phyloP scores from a whole-genome alignment of 192 early-diverging fungal genomes.

The Piromyces sp. region DNA sequence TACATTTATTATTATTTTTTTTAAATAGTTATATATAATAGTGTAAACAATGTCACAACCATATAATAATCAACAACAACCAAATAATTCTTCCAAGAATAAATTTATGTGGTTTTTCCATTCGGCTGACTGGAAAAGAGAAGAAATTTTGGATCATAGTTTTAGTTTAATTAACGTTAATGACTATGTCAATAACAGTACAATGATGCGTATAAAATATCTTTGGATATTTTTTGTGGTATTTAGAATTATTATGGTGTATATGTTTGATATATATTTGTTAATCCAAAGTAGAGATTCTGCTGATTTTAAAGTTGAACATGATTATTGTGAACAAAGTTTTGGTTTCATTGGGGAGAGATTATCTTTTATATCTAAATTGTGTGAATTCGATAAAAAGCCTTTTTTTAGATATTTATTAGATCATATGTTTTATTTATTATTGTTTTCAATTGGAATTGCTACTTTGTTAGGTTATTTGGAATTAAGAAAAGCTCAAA shows the following conservation, averaged over 20 bases:
- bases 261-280: slow-evolving; percentile 67
- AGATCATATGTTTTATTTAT: not conserved
- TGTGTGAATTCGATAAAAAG: not conserved
- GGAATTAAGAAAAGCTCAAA: slow-evolving; percentile 48
- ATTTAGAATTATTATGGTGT: slow-evolving; percentile 54
- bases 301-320: too few species aligned
- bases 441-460: not conserved
- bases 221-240: slow-evolving; percentile 38
- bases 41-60: not conserved
- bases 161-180: slow-evolving; percentile 75
- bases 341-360: too few species aligned
- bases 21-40: too few species aligned
- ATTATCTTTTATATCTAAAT: too few species aligned
- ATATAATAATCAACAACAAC: not conserved
- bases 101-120: not conserved
- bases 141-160: slow-evolving; percentile 63
- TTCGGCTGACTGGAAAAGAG: slow-evolving; percentile 58
- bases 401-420: not conserved
- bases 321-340: too few species aligned
- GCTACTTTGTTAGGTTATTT: not conserved
- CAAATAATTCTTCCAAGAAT: not conserved
- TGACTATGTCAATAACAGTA: slow-evolving; percentile 25
- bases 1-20: too few species aligned
- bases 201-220: slow-evolving; percentile 18
- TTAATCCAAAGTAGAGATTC: too few species aligned